Conservation (phyloP, 148 eudicot genomes). For the Diospyros kaki region DNA sequence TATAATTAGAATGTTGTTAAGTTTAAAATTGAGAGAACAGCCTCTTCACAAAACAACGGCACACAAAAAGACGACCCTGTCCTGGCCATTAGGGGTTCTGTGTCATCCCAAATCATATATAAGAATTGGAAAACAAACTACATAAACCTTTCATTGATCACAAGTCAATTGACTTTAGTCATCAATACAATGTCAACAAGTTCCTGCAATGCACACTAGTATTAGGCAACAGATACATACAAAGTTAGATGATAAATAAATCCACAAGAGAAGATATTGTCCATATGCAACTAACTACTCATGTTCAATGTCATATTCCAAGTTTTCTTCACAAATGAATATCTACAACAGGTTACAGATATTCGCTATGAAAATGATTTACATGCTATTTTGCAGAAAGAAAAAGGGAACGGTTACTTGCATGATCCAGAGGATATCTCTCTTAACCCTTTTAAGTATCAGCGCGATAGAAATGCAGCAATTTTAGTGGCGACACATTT, state of each 20-base stretch:
- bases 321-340: background rate
- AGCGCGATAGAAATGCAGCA: slow-evolving; percentile 66
- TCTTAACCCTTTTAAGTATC: slow-evolving; percentile 26
- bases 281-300: background rate
- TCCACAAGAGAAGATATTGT: background rate
- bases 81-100: no score
- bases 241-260: background rate
- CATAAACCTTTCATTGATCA: background rate
- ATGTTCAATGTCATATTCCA: background rate
- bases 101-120: background rate
- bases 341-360: background rate
- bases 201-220: background rate
- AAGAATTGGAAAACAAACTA: background rate
- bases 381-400: background rate
- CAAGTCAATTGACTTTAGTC: background rate
- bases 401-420: background rate
- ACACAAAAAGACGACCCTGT: no score
- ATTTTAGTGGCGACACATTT: slow-evolving; percentile 42
- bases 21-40: no score
- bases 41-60: no score
- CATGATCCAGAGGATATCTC: slow-evolving; percentile 8
- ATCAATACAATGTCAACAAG: background rate
- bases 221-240: background rate
- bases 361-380: background rate
- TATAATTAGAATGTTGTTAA: no score